These are phyloP conservation scores for Saposhnikovia divaricata DNA, from an alignment of 129 eudicot species.

Conservation along the genomic window DNA sequence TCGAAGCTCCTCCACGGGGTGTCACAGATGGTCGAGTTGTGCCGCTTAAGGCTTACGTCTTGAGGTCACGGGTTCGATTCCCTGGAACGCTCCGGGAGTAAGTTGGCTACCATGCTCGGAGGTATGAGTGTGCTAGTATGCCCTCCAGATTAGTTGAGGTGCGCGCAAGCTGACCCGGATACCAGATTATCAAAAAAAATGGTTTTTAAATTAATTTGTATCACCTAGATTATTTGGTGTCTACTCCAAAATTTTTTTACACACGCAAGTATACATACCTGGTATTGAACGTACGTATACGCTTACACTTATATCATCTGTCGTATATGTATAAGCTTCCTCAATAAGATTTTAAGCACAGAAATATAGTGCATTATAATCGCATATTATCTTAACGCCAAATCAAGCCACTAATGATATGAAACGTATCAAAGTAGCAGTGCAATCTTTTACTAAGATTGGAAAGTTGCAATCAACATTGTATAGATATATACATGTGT, in stretches of 20 bases:
- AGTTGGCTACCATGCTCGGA: too few species aligned
- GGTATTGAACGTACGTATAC: background rate
- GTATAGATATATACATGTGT: slow-evolving; percentile 14
- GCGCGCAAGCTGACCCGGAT: too few species aligned
- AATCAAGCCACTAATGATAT: slow-evolving; percentile 29
- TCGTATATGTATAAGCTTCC: slow-evolving; percentile 3
- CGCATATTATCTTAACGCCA: slow-evolving; percentile 28
- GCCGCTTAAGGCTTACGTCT: too few species aligned
- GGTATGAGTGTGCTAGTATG: too few species aligned
- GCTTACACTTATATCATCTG: background rate
- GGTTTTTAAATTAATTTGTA: background rate
- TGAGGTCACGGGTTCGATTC: too few species aligned
- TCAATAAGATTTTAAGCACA: background rate
- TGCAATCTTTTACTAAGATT: slow-evolving; percentile 44
- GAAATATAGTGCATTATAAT: slow-evolving; percentile 16
- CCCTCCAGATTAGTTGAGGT: too few species aligned
- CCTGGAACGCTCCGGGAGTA: too few species aligned
- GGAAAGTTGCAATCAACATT: slow-evolving; percentile 41
- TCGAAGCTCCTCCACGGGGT: too few species aligned
- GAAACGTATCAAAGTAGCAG: slow-evolving; percentile 44
- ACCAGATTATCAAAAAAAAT: too few species aligned
- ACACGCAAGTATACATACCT: background rate
- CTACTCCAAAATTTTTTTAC: background rate
- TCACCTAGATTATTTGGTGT: background rate
- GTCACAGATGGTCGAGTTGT: too few species aligned